Percentiles rank a stretch among this genome's conserved stretches.
These are phyloP conservation scores for Ophiostoma novo-ulmi DNA, from an alignment of 2,329 filamentous ascomycete genomes.

Conservation along the genomic window DNA sequence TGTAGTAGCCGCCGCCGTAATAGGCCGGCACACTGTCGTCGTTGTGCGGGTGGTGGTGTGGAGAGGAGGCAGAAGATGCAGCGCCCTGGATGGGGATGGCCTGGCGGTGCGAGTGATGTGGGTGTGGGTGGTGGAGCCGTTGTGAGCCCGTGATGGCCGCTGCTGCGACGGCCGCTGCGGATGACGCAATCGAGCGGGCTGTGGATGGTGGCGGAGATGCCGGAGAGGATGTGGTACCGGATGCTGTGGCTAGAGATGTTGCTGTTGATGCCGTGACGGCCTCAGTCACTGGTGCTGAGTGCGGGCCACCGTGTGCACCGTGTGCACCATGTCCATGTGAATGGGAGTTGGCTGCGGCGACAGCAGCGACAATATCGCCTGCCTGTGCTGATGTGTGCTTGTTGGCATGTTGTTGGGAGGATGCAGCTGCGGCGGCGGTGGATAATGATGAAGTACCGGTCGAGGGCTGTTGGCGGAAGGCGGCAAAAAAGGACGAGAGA, in stretches of 20 bases:
- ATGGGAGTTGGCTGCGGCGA: neutral
- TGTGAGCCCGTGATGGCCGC: conserved; percentile 26
- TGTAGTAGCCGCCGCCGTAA: conserved; percentile 12
- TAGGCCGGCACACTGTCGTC: neutral
- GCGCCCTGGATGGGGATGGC: conserved; percentile 3
- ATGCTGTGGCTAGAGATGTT: conserved; percentile 27
- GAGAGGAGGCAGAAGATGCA: conserved; percentile 1
- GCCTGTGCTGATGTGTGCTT: conserved; percentile 35
- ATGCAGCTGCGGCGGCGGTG: conserved; percentile 27
- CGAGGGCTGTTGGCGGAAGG: conserved; percentile 47
- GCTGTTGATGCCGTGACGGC: conserved; percentile 26
- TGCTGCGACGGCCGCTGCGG: conserved; percentile 25
- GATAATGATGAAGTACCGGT: conserved; percentile 28
- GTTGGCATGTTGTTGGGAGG: conserved; percentile 35
- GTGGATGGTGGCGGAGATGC: conserved; percentile 18
- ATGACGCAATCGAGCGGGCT: conserved; percentile 25
- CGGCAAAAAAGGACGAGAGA: conserved; percentile 52
- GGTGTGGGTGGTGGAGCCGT: conserved; percentile 24
- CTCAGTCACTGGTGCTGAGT: conserved; percentile 24
- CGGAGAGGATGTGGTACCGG: conserved; percentile 19
- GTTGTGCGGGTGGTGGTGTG: conserved; percentile 15
- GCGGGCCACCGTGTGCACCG: neutral
- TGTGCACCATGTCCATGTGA: neutral
- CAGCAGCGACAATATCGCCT: conserved; percentile 28
- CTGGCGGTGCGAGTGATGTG: conserved; percentile 20